Base-by-base conservation (phyloP, 495 filamentous ascomycete genomes). In the Aspergillus taichungensis region DNA sequence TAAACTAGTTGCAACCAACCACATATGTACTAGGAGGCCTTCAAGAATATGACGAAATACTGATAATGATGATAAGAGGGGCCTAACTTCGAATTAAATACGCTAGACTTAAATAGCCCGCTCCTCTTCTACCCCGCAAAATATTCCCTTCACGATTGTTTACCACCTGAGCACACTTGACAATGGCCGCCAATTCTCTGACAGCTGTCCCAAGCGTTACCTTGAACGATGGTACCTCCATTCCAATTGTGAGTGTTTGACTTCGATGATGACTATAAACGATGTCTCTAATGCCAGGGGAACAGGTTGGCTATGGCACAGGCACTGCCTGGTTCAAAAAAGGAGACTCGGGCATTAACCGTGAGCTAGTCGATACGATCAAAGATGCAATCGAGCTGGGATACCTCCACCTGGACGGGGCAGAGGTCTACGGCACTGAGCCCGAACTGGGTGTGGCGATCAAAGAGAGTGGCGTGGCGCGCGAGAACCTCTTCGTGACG, bases 351-450 rank as follows among this genome's bases (percentile, higher is more conserved):
- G 54, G 55, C 8, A 48, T 60, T 43, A 57, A 66, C 11, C 57
- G 54, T 6, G 52, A 61, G 10, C 47, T 80, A 32, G 66, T 87
- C 28, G 75, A 83, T 6, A 63, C 71, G 10, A 71, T 81, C n/a
- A 75, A 87, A 37, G 76, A 62, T 27, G 85, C 88, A 5, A 77
- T 89, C 50, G 76, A 77, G 38, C 62, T 78, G 30, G 87, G 85
- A 18, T 94, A 83, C 62, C 62, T 69, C 43, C 87, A 94, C 54
- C 69, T 91, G 12, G 88, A 95, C 63, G 80, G 83, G 8, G 88
- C 88, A 27, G 83, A 94, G 78, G 78, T 78, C 6, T 92, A 95
- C 67, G 75, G 78, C 51, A 95, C 88, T 34, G 88, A 95, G 59
- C 51, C 61, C 31, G 86, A 91, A 54, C 66, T 91, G 27, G 88